Conservation (phyloP, 192 early-diverging fungal genomes). For the Umbelopsis ramanniana region DNA sequence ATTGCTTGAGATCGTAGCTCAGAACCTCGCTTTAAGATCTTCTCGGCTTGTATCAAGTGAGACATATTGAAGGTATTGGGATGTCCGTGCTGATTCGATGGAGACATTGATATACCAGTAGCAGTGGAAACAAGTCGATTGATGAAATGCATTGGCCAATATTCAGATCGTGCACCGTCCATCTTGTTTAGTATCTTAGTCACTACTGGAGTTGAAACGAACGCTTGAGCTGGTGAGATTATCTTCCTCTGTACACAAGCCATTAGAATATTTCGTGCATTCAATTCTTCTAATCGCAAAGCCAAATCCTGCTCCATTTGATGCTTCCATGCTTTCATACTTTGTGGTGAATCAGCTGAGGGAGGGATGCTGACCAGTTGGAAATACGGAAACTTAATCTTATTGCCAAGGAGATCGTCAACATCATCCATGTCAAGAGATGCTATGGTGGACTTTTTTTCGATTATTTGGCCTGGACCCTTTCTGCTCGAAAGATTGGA, state of each 20-base stretch:
- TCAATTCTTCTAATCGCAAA: conserved; percentile 45
- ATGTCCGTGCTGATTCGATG: conserved; percentile 27
- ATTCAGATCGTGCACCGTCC: conserved; percentile 37
- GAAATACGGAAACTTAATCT: conserved; percentile 20
- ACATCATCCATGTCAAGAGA: background rate
- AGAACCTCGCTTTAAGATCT: conserved; percentile 5
- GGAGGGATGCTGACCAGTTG: background rate
- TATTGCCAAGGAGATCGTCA: conserved; percentile 5
- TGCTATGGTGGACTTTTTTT: background rate
- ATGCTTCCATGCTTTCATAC: conserved; percentile 22
- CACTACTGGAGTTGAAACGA: conserved; percentile 25
- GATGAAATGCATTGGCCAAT: conserved; percentile 52
- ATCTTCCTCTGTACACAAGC: conserved; percentile 22
- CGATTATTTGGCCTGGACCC: background rate
- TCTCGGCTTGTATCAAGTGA: conserved; percentile 1
- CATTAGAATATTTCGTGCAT: conserved; percentile 46
- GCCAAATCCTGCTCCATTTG: conserved; percentile 45
- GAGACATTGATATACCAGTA: conserved; percentile 42
- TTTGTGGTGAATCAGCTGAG: background rate
- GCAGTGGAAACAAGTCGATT: conserved; percentile 53
- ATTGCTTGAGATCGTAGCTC: background rate
- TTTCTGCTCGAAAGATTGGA: background rate
- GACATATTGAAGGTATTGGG: conserved; percentile 34
- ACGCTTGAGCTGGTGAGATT: conserved; percentile 29
- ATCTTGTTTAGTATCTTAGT: conserved; percentile 32